Percentiles rank a stretch among this genome's conserved stretches.
Conservation (phyloP, 164 flowering plant species). For the Sedum album region DNA sequence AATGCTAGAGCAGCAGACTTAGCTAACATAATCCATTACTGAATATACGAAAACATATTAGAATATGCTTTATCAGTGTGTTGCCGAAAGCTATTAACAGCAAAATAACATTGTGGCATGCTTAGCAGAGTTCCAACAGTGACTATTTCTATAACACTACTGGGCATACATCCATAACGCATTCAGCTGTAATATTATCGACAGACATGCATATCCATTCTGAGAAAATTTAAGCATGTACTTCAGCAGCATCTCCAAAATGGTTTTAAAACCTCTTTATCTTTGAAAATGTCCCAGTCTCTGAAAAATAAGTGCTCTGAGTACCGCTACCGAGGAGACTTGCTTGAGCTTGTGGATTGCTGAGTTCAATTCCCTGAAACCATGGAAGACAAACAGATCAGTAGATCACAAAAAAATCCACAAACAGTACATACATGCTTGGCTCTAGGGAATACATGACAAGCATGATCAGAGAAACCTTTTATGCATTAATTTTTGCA, state of each 20-base stretch:
- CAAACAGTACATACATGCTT: too few species aligned
- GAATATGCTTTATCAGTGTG: too few species aligned
- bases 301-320: constrained; percentile 95
- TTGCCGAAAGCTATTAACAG: too few species aligned
- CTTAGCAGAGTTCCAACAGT: too few species aligned
- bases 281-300: constrained; percentile 89
- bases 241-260: not conserved
- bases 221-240: not conserved
- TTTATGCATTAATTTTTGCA: not conserved
- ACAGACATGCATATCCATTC: not conserved
- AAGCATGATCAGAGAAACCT: not conserved
- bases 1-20: too few species aligned
- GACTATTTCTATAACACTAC: too few species aligned
- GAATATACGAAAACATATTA: too few species aligned
- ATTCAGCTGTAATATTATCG: not conserved
- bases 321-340: constrained; percentile 90
- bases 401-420: too few species aligned
- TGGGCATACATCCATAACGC: too few species aligned
- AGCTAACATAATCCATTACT: too few species aligned
- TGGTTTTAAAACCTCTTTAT: constrained; percentile 40
- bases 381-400: constrained; percentile 5
- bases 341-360: constrained; percentile 87
- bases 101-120: too few species aligned
- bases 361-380: constrained; percentile 77
- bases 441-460: not conserved